These are phyloP conservation scores for Exidia glandulosa DNA, from an alignment of 768 basidiomycete genomes.

Conservation along the genomic window DNA sequence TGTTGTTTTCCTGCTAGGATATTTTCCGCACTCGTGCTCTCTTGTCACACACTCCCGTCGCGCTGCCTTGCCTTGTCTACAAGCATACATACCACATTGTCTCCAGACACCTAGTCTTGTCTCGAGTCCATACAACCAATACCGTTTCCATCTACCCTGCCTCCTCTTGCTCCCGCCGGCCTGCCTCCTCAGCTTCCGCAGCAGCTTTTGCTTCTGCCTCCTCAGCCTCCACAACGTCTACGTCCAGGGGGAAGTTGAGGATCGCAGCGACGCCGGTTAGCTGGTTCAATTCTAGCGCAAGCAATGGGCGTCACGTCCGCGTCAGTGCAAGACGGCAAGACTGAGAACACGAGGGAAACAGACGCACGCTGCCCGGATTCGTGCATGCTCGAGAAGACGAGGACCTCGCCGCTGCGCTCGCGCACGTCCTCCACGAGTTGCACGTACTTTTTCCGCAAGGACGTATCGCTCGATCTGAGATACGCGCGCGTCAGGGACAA, in stretches of 20 bases:
- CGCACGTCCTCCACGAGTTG: constrained; percentile 80
- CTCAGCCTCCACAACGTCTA: constrained; percentile 91
- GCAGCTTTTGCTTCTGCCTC: constrained; percentile 53
- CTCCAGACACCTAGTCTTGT: too few species aligned
- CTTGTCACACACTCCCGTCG: not conserved
- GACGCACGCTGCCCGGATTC: constrained; percentile 92
- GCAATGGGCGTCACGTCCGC: not conserved
- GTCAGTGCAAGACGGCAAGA: not conserved
- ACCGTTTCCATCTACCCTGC: not conserved
- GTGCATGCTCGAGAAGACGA: constrained; percentile 99
- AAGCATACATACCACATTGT: not conserved
- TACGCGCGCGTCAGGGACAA: not conserved
- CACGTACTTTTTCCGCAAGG: constrained; percentile 73
- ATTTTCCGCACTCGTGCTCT: not conserved
- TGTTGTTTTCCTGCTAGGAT: not conserved
- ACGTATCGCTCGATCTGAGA: constrained; percentile 67
- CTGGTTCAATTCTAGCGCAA: constrained; percentile 78
- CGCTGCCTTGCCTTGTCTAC: not conserved
- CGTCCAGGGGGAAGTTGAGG: constrained; percentile 87
- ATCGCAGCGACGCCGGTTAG: constrained; percentile 93
- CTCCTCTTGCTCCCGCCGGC: constrained; percentile 1
- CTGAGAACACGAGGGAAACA: not conserved
- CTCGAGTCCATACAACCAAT: too few species aligned
- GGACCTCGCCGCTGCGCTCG: constrained; percentile 80
- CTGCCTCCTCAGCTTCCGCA: constrained; percentile 12